Evolutionary conservation across 805 yeast genomes (phyloP), one percentile per base, ranked within the genome.

Genomic region (Candida dajiaensis): DNA sequence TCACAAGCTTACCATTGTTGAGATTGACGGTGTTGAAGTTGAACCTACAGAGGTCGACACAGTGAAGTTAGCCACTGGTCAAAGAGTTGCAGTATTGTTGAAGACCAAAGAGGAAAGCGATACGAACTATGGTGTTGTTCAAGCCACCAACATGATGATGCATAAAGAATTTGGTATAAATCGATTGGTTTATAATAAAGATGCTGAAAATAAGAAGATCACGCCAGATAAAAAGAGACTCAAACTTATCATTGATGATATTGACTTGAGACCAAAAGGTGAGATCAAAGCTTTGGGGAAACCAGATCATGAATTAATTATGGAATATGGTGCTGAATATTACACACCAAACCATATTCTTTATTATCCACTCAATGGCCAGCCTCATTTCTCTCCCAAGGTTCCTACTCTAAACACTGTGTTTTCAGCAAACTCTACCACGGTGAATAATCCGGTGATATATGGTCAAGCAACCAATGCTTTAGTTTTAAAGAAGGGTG

Each of bases 381-480:
- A 75, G 46, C 76, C 89, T 2, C 83, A 76, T 53, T 70, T 74
- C n/a, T 65, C 77, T 4, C 94, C 94, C 36, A 77, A 76, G 52
- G 80, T 83, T 13, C 95, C 95, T 28, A 77, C 89, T 3, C 64
- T 86, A 52, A 71, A 78, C 46, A 76, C 89, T 4, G 83, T 77
- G 3, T 61, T 84, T 43, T 70, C 84, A n/a, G 72, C 81, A 41
- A 87, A 87, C 48, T 10, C 28, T 3, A 15, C 50, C 15, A 71
- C 62, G 35, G 81, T 81, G 19, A 59, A 67, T 7, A 75, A 85
- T 55, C 70, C 75, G 3, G 58, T 66, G 13, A 81, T 90, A 43
- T 92, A 85, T 56, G 92, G 95, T 36, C 69, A 80, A 18, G 82
- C 81, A 57, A 80, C 84, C 45, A 82, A 82, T 59, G 68, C 85